A percentile compares a stretch with the other conserved stretches of the same genome.
phyloP scores from a whole-genome alignment of 2,329 filamentous ascomycete genomes.

The Ramichloridium luteum region DNA sequence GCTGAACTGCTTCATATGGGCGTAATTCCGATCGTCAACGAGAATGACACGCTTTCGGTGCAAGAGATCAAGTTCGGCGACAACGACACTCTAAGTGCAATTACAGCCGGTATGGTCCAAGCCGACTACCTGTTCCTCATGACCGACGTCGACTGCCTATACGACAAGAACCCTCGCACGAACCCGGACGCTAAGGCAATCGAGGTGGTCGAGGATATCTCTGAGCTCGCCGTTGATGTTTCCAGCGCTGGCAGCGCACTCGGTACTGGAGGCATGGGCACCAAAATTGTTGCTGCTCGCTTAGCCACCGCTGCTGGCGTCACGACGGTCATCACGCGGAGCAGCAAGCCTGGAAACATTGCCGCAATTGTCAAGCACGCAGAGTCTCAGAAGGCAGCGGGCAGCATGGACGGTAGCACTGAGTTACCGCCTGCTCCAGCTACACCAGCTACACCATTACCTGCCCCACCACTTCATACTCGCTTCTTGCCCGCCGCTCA shows the following conservation, averaged over 20 bases:
- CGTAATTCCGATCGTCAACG: constrained; percentile 95
- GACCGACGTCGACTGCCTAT: constrained; percentile 97
- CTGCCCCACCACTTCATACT: constrained; percentile 58
- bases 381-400: constrained; percentile 44
- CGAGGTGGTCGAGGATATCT: constrained; percentile 83
- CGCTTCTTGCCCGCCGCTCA: constrained; percentile 76
- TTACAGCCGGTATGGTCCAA: constrained; percentile 93
- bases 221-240: constrained; percentile 71
- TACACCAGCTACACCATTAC: not conserved
- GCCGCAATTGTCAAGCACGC: constrained; percentile 72
- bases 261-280: constrained; percentile 93
- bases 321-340: constrained; percentile 88
- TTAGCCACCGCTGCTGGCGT: constrained; percentile 90
- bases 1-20: constrained; percentile 83
- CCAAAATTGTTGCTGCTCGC: constrained; percentile 87
- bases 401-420: constrained; percentile 17
- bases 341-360: constrained; percentile 88
- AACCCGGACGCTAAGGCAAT: constrained; percentile 80
- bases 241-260: constrained; percentile 79
- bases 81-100: constrained; percentile 93
- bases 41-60: constrained; percentile 93
- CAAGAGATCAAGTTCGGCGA: constrained; percentile 99
- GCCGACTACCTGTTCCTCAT: constrained; percentile 95
- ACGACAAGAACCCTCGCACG: constrained; percentile 85
- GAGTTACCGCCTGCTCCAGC: constrained; percentile 10